Conservation (phyloP, 2,329 filamentous ascomycete genomes). For the Colletotrichum euphorbiae region DNA sequence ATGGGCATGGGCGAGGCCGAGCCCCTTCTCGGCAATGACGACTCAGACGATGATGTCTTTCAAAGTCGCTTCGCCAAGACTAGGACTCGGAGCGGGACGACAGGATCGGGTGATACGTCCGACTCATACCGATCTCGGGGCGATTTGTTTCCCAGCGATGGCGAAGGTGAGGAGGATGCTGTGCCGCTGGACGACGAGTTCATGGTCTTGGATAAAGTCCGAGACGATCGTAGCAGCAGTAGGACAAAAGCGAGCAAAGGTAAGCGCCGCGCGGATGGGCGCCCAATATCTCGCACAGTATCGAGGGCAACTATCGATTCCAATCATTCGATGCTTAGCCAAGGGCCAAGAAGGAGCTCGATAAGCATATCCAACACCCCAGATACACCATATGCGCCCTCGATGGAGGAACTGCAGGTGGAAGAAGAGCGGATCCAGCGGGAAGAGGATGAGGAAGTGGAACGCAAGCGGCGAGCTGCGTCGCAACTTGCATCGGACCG, state of each 20-base stretch:
- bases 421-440: conserved; percentile 64
- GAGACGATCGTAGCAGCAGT: conserved; percentile 78
- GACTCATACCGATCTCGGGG: conserved; percentile 89
- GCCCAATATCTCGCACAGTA: conserved; percentile 60
- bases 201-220: conserved; percentile 81
- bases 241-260: conserved; percentile 68
- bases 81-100: conserved; percentile 80
- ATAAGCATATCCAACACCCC: conserved; percentile 48
- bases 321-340: conserved; percentile 45
- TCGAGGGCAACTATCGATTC: conserved; percentile 71
- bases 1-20: conserved; percentile 68
- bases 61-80: conserved; percentile 50
- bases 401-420: conserved; percentile 62
- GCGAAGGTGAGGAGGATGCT: conserved; percentile 88
- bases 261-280: conserved; percentile 59
- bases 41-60: conserved; percentile 45
- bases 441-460: conserved; percentile 66
- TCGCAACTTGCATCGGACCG: conserved; percentile 61
- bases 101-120: conserved; percentile 82
- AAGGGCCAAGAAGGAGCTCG: conserved; percentile 39
- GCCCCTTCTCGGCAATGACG: conserved; percentile 69
- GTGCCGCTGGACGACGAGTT: conserved; percentile 95
- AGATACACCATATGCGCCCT: conserved; percentile 54
- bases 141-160: conserved; percentile 90
- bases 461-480: conserved; percentile 65